Base-by-base conservation (phyloP, 495 filamentous ascomycete genomes). In the Astrothelium macrocarpum region DNA sequence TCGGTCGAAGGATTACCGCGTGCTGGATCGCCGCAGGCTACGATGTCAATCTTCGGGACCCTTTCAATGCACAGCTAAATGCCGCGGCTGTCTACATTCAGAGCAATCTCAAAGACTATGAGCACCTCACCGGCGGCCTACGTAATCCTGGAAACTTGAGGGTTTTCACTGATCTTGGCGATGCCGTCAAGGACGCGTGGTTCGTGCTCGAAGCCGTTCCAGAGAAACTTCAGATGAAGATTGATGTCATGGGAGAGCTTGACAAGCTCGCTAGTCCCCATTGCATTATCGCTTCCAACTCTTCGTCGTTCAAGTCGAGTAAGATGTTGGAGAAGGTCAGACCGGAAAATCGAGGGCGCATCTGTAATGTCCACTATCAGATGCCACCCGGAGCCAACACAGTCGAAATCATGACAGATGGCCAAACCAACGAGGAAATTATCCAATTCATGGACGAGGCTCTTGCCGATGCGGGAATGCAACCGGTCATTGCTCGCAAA, bases 361-460 rank as follows among this genome's bases (percentile, higher is more conserved):
- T 80, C 1, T 66, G 76, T 53, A 85, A 85, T 66, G 78, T 75
- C 60, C 81, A 84, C 71, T 85, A 77, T 65, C 72, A 72, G 25
- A 82, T 84, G 73, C 83, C 82, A 59, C 82, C 82, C 0, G 65
- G 64, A 32, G 45, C 36, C 7, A 53, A 25, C 31, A 49, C 46
- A 23, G 81, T 84, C 3, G 82, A 85, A 72, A 58, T 86, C 60
- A 85, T 86, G 82, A 80, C 82, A 0, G 69, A 71, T 68, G 81
- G 81, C 0, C 60, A 72, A n/a, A 86, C 83, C 18, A 67, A 74
- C 32, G 64, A 68, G 0, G 71, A 66, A 4, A 71, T 84, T 1
- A 75, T 85, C 59, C 64, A 68, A 0, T 77, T 79, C 34, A 32
- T 85, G 67, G 71, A 66, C 0, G 64, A 68, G 23, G 65, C 29